Conservation (phyloP, 164 flowering plant species). For the Piper betle region DNA sequence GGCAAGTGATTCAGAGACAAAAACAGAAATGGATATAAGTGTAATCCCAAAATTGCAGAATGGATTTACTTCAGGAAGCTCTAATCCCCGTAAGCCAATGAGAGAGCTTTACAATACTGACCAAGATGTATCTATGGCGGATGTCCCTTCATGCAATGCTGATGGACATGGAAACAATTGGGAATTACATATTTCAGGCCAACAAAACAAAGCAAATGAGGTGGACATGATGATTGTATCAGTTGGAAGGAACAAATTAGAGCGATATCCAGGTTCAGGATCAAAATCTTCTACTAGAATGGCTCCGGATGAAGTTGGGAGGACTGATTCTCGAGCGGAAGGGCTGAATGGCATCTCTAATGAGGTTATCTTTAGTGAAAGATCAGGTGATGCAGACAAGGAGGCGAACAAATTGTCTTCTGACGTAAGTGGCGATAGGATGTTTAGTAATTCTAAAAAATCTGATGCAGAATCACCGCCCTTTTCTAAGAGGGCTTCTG, state of each 20-base stretch:
- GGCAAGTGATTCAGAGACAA: slow-evolving; percentile 92
- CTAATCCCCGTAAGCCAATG: slow-evolving; percentile 12
- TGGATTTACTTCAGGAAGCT: slow-evolving; percentile 8
- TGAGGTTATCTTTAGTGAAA: background rate
- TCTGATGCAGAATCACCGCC: background rate
- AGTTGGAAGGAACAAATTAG: background rate
- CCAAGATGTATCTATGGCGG: slow-evolving; percentile 6
- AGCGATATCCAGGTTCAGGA: background rate
- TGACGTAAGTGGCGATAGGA: background rate
- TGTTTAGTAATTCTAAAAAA: background rate
- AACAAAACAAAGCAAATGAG: slow-evolving; percentile 11
- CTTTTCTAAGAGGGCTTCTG: background rate
- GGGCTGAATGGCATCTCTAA: background rate
- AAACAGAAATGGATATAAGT: slow-evolving; percentile 22
- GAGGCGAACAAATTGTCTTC: background rate
- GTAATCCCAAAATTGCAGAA: slow-evolving; percentile 2
- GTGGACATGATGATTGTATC: background rate
- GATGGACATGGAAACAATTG: slow-evolving; percentile 5
- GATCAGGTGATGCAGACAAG: background rate
- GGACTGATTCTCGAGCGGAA: background rate
- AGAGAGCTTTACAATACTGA: slow-evolving; percentile 13
- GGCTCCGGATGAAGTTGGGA: background rate
- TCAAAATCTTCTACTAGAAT: background rate
- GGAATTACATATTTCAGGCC: slow-evolving; percentile 10
- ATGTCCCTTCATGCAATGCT: slow-evolving; percentile 8